Evolutionary conservation across 805 yeast species (phyloP).

Genomic region (Metschnikowia kunwiensis): DNA sequence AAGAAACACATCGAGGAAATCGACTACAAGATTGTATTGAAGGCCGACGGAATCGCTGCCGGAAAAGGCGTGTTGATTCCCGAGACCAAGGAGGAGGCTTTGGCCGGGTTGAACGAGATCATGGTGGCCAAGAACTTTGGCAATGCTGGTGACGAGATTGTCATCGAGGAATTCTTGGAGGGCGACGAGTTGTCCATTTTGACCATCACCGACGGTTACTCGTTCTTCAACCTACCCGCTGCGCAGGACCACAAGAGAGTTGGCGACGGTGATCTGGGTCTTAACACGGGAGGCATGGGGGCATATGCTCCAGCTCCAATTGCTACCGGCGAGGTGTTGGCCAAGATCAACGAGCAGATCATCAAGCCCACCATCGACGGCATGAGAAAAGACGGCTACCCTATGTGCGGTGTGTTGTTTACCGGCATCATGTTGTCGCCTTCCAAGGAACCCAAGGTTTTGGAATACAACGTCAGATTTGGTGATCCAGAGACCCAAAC

Average conservation of each 20-base stretch:
- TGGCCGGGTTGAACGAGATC: constrained; percentile 75
- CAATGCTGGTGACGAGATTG: constrained; percentile 86
- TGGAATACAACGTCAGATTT: constrained; percentile 96
- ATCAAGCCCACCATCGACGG: constrained; percentile 92
- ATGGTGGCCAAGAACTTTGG: constrained; percentile 92
- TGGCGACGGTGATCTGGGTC: constrained; percentile 89
- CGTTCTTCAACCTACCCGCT: constrained; percentile 86
- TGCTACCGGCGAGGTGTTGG: constrained; percentile 73
- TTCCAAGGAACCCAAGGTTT: constrained; percentile 81
- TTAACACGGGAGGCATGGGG: constrained; percentile 99
- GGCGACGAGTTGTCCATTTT: constrained; percentile 96
- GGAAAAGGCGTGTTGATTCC: constrained; percentile 99
- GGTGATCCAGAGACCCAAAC: constrained; percentile 99
- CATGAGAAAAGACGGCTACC: constrained; percentile 91
- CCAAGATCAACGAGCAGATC: constrained; percentile 67
- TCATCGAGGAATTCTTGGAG: constrained; percentile 91
- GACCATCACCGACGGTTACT: constrained; percentile 91
- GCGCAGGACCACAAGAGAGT: constrained; percentile 98
- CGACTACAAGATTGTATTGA: constrained; percentile 79
- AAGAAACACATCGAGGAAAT: constrained; percentile 60
- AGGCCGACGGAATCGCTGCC: constrained; percentile 97
- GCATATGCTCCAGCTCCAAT: constrained; percentile 98
- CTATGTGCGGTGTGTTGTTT: constrained; percentile 93
- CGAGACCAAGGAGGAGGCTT: constrained; percentile 75
- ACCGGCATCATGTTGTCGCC: constrained; percentile 91